These are phyloP conservation scores for Eimeria sp. DNA, from an alignment of 169 alveolate genomes.

Conservation along the genomic window DNA sequence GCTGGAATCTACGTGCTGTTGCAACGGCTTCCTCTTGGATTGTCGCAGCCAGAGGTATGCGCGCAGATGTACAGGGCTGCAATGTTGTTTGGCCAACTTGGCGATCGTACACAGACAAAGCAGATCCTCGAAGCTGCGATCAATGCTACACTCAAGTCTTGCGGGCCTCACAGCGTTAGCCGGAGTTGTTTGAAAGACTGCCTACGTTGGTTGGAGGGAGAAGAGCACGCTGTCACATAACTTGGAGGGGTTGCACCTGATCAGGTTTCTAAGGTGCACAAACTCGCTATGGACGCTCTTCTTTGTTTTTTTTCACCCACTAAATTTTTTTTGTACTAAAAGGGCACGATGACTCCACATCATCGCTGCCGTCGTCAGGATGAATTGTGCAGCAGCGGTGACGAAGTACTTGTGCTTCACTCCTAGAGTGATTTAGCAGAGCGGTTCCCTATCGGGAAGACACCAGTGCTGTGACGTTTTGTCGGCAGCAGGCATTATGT, in stretches of 20 bases:
- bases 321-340: background rate
- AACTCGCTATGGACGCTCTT: background rate
- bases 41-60: constrained; percentile 37
- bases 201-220: constrained; percentile 27
- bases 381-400: background rate
- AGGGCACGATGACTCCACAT: background rate
- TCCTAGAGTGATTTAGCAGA: background rate
- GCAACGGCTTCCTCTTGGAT: constrained; percentile 47
- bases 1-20: constrained; percentile 20
- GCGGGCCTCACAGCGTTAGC: constrained; percentile 57
- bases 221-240: background rate
- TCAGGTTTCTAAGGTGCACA: background rate
- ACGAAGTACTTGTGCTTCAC: background rate
- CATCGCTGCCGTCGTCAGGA: background rate
- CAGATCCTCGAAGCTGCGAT: background rate
- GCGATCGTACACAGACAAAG: background rate
- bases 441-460: background rate
- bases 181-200: background rate
- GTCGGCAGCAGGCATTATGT: background rate
- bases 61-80: constrained; percentile 57
- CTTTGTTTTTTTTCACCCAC: background rate
- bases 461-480: background rate
- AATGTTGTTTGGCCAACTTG: constrained; percentile 14
- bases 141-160: constrained; percentile 6
- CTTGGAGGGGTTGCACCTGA: background rate